phyloP scores from a whole-genome alignment of 2,329 filamentous ascomycete genomes.

The Trichoderma semiorbis region DNA sequence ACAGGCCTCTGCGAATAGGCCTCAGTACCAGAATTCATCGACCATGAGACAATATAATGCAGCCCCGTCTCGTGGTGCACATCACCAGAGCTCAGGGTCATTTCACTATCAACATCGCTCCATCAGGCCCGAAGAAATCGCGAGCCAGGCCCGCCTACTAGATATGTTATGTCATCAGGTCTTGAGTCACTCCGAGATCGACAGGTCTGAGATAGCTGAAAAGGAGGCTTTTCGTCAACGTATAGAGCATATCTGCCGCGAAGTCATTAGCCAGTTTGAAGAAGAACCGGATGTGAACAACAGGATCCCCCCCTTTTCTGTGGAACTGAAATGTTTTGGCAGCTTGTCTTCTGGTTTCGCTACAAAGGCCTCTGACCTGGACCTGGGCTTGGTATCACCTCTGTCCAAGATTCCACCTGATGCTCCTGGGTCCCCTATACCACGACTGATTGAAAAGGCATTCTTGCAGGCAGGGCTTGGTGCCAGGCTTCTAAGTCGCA shows the following conservation, averaged over 20 bases:
- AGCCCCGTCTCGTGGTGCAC: conserved; percentile 20
- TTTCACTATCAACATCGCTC: conserved; percentile 32
- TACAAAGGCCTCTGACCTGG: conserved; percentile 85
- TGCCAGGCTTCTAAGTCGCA: conserved; percentile 72
- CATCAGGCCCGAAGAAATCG: conserved; percentile 44
- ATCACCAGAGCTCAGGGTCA: conserved; percentile 7
- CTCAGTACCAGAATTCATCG: neutral
- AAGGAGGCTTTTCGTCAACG: conserved; percentile 68
- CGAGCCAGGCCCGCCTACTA: conserved; percentile 47
- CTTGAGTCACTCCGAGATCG: conserved; percentile 60
- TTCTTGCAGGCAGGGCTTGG: conserved; percentile 70
- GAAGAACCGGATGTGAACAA: conserved; percentile 33
- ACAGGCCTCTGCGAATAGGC: conserved; percentile 14
- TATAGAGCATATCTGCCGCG: conserved; percentile 63
- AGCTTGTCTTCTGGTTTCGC: conserved; percentile 83
- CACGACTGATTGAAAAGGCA: conserved; percentile 70
- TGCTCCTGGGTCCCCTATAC: conserved; percentile 58
- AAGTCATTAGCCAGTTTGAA: conserved; percentile 55
- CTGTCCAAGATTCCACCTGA: conserved; percentile 53
- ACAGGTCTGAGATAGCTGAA: conserved; percentile 57
- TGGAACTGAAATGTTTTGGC: conserved; percentile 75
- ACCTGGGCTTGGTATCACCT: conserved; percentile 72
- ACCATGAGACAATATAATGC: conserved; percentile 19
- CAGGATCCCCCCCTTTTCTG: conserved; percentile 51
- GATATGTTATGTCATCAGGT: conserved; percentile 44